phyloP scores from a whole-genome alignment of 73 alveolate genomes.

The Paramecium biaurelia region DNA sequence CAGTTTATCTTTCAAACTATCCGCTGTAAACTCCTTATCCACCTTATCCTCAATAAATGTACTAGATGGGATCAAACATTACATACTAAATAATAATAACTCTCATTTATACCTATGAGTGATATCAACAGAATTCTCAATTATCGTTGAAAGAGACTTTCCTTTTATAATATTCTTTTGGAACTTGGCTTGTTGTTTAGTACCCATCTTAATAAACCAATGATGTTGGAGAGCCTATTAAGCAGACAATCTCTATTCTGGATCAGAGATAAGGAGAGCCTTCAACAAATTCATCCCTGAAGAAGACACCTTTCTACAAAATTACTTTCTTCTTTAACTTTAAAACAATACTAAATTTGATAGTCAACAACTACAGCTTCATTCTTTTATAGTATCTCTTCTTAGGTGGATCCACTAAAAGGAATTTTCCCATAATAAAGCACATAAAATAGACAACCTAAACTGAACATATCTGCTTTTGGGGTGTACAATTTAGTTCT shows the following conservation, averaged over 20 bases:
- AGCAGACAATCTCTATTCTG: conserved; percentile 61
- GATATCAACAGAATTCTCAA: conserved; percentile 22
- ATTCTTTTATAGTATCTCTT: conserved; percentile 8
- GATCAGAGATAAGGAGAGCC: conserved; percentile 53
- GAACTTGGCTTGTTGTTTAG: neutral
- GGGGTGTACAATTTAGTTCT: conserved; percentile 16
- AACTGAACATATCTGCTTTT: conserved; percentile 49
- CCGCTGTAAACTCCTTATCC: conserved; percentile 48
- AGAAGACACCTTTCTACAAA: conserved; percentile 19
- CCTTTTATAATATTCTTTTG: neutral
- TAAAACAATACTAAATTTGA: neutral
- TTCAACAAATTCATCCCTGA: conserved; percentile 49
- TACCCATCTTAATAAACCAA: conserved; percentile 60
- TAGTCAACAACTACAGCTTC: conserved; percentile 28
- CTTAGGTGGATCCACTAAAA: conserved; percentile 5
- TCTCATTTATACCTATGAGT: neutral
- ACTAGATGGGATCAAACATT: neutral
- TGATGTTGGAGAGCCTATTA: conserved; percentile 54
- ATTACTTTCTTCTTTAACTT: neutral
- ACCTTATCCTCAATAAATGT: conserved; percentile 2
- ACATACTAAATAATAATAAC: neutral
- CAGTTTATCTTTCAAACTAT: conserved; percentile 29
- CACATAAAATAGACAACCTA: conserved; percentile 23
- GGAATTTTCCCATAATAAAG: conserved; percentile 51
- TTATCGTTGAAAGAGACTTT: conserved; percentile 35